Evolutionary conservation across 441 rosid genomes (phyloP).

Genomic region (Pelargonium australe): DNA sequence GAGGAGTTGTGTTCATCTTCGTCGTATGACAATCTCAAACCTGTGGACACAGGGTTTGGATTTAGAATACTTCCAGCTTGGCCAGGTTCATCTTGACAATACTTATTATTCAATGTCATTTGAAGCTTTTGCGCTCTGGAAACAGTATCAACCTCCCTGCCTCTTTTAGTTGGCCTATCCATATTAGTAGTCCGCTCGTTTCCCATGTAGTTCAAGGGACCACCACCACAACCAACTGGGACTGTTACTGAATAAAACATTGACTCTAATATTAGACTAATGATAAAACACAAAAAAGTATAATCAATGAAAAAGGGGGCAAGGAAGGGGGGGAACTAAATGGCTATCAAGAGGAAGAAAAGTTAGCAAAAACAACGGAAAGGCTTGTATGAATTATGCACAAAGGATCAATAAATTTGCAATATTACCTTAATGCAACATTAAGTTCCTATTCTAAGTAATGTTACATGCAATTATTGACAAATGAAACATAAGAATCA

Average conservation of each 20-base stretch:
- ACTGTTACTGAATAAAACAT: constrained; percentile 26
- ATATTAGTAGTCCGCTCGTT: constrained; percentile 29
- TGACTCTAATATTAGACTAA: constrained; percentile 13
- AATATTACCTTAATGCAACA: neutral
- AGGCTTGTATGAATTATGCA: neutral
- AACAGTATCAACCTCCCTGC: constrained; percentile 34
- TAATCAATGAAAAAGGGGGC: neutral
- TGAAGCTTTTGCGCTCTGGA: constrained; percentile 36
- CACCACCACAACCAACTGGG: constrained; percentile 36
- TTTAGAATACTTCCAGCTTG: constrained; percentile 36
- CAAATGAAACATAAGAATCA: neutral
- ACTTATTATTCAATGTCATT: constrained; percentile 33
- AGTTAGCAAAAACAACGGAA: neutral
- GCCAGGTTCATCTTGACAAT: constrained; percentile 33
- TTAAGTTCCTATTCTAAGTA: neutral
- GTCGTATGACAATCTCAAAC: constrained; percentile 50
- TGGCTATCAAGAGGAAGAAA: neutral
- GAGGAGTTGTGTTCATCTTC: constrained; percentile 69
- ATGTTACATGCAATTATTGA: neutral
- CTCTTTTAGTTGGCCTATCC: constrained; percentile 40
- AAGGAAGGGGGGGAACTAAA: neutral
- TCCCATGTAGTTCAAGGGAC: constrained; percentile 36
- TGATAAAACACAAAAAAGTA: neutral
- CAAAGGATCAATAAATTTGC: neutral
- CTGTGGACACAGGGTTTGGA: constrained; percentile 53